These are phyloP conservation scores for Penicillium macrosclerotiorum DNA, from an alignment of 495 filamentous ascomycete genomes.

Conservation along the genomic window DNA sequence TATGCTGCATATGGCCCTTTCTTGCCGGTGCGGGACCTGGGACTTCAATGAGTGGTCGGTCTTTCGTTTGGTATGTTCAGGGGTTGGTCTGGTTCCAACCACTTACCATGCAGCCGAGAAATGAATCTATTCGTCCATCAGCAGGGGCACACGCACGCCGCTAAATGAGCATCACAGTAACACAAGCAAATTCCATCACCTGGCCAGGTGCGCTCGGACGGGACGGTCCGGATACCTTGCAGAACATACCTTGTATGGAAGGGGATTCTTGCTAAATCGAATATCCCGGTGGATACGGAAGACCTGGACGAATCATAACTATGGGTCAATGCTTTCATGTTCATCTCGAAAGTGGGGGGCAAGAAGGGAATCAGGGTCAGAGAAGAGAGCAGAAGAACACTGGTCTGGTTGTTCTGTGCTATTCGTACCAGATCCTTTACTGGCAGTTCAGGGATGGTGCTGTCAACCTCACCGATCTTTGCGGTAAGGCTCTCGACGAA, in stretches of 20 bases:
- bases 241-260: slow-evolving; percentile 73
- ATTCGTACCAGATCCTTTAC: slow-evolving; percentile 68
- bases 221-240: slow-evolving; percentile 12
- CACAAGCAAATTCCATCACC: slow-evolving; percentile 5
- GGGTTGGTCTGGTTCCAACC: no score
- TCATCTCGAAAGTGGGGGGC: no score
- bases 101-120: slow-evolving; percentile 77
- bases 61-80: neutral
- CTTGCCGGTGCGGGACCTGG: slow-evolving; percentile 73
- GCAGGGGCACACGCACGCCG: slow-evolving; percentile 11
- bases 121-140: slow-evolving; percentile 55
- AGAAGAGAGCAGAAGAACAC: neutral
- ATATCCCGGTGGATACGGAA: slow-evolving; percentile 86
- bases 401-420: neutral
- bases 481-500: slow-evolving; percentile 69
- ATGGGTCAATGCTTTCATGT: no score
- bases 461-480: slow-evolving; percentile 66
- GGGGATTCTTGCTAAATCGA: slow-evolving; percentile 72
- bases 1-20: slow-evolving; percentile 87
- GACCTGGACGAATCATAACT: slow-evolving; percentile 51
- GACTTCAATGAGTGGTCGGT: slow-evolving; percentile 23
- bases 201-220: neutral
- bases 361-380: no score
- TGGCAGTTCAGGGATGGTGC: slow-evolving; percentile 80
- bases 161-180: slow-evolving; percentile 20